Evolutionary conservation across 768 basidiomycete genomes (phyloP).

Genomic region (Boletus vinaceobasis): DNA sequence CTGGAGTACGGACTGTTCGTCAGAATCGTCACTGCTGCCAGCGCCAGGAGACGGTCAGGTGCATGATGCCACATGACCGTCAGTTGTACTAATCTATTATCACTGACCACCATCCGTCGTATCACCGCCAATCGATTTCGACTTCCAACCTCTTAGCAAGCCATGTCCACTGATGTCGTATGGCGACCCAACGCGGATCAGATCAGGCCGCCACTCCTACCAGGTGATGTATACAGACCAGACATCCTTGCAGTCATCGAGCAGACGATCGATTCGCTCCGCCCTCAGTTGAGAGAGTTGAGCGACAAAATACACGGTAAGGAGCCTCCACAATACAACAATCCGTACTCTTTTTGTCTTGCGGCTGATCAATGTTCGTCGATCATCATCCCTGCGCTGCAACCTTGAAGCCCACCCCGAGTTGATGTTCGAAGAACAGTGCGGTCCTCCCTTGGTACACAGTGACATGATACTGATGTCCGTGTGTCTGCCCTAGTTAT

Average conservation of each 20-base stretch:
- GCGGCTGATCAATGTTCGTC: constrained; percentile 1
- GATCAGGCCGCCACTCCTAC: constrained; percentile 21
- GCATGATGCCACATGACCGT: too few species aligned
- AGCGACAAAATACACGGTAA: constrained; percentile 75
- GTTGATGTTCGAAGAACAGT: constrained; percentile 66
- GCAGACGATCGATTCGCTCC: constrained; percentile 47
- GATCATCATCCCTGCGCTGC: neutral
- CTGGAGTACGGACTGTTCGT: too few species aligned
- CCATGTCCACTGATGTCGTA: constrained; percentile 22
- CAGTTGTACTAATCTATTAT: neutral
- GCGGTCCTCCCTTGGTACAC: constrained; percentile 8
- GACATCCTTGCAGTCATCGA: constrained; percentile 63
- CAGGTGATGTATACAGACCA: constrained; percentile 45
- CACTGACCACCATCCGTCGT: too few species aligned
- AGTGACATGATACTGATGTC: neutral
- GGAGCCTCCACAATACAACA: neutral
- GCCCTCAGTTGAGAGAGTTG: constrained; percentile 53
- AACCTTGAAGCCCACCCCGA: constrained; percentile 62
- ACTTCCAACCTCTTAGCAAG: neutral
- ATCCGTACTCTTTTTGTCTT: neutral
- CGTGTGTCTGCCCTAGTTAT: constrained; percentile 39
- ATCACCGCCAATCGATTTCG: neutral
- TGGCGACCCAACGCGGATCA: constrained; percentile 41
- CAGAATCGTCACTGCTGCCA: too few species aligned
- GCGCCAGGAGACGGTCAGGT: too few species aligned